These are phyloP conservation scores for Collariella sp. DNA, from an alignment of 495 filamentous ascomycete genomes.

Conservation along the genomic window DNA sequence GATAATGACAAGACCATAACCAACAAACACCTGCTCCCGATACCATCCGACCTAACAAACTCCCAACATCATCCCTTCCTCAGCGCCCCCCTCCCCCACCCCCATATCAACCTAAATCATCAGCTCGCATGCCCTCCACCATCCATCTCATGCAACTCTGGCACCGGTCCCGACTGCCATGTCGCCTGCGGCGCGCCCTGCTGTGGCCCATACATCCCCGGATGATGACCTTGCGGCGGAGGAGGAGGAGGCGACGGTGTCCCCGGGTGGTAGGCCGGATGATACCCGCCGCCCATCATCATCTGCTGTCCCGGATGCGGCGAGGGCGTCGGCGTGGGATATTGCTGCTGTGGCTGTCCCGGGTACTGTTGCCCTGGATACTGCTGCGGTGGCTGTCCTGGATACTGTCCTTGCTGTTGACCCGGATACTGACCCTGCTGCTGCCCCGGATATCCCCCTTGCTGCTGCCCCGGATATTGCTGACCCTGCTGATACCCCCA, in stretches of 20 bases:
- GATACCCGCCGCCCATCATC: neutral
- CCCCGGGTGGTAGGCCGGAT: neutral
- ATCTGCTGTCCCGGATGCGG: neutral
- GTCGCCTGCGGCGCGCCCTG: slow-evolving; percentile 22
- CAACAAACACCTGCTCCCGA: no score
- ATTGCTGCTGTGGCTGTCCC: slow-evolving; percentile 11
- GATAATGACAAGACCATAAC: no score
- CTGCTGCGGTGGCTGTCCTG: slow-evolving; percentile 13
- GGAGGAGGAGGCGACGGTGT: neutral
- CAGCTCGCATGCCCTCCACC: slow-evolving; percentile 10
- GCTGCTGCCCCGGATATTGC: neutral
- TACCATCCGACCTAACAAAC: no score
- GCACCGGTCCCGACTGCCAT: slow-evolving; percentile 36
- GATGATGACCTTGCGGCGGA: neutral
- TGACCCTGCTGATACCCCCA: slow-evolving; percentile 3
- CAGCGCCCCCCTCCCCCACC: no score
- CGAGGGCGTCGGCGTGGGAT: neutral
- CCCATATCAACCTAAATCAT: neutral
- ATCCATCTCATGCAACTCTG: slow-evolving; percentile 34
- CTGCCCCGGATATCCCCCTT: neutral
- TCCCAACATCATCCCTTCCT: no score
- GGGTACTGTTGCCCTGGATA: slow-evolving; percentile 16
- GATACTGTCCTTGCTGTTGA: slow-evolving; percentile 14
- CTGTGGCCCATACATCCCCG: slow-evolving; percentile 1
- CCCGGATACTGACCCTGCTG: neutral